Percentiles rank a stretch among this genome's conserved stretches.
Evolutionary conservation across 1,284 basidiomycete species (phyloP).

Genomic region (Rhodotorula sp.): DNA sequence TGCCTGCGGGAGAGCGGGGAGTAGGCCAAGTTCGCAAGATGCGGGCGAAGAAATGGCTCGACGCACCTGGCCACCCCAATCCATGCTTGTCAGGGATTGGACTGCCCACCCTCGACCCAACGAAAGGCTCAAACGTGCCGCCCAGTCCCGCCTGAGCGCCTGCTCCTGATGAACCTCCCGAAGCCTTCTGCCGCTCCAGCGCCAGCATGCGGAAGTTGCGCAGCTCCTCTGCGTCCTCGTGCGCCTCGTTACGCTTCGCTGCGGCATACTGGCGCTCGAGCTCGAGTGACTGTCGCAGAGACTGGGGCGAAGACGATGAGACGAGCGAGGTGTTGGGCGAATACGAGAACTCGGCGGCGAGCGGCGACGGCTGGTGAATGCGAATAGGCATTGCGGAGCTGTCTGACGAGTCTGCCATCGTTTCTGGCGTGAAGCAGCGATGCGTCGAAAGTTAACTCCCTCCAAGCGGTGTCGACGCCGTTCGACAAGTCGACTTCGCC

Average conservation of each 20-base stretch:
- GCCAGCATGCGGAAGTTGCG: conserved; percentile 18
- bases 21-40: background rate
- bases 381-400: background rate
- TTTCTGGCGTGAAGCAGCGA: too few species aligned
- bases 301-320: background rate
- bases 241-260: conserved; percentile 2
- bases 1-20: conserved; percentile 59
- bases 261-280: conserved; percentile 7
- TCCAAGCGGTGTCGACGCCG: too few species aligned
- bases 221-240: conserved; percentile 22
- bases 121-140: conserved; percentile 31
- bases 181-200: conserved; percentile 12
- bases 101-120: conserved; percentile 25
- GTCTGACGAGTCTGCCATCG: background rate
- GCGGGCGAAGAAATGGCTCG: conserved; percentile 19
- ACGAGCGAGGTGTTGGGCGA: background rate
- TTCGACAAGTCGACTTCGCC: too few species aligned
- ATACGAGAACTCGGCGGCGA: conserved; percentile 8
- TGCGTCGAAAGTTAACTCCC: too few species aligned
- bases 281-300: background rate
- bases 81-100: conserved; percentile 56
- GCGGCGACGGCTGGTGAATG: conserved; percentile 13
- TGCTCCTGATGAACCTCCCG: background rate
- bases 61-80: conserved; percentile 86
- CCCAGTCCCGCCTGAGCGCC: background rate